Evolutionary conservation across 1,284 basidiomycete genomes (phyloP), one percentile per base, ranked within the genome.

Genomic region (Trichosporon faecale): DNA sequence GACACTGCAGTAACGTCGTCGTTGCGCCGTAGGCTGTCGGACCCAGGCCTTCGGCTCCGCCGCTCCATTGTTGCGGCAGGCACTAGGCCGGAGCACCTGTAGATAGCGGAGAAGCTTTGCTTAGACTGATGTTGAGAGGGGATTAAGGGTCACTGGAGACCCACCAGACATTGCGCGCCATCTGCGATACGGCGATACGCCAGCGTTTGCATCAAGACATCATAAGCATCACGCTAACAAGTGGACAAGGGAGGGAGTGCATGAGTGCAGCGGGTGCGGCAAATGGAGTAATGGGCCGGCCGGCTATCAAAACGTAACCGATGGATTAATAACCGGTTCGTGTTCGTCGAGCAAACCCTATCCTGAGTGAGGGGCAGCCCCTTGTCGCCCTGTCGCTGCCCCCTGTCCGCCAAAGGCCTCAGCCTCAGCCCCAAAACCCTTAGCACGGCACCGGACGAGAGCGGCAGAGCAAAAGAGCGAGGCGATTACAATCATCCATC

Each of bases 401-500:
- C 52, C 57, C 40, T 44, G 40, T 44, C 40, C 40, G 40, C 40
- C 40, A 44, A 44, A 44, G 40, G 40, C 40, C 40, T 44, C 40
- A 44, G 40, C 40, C 40, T 44, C 40, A 44, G 40, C 40, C 40
- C 40, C 40, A 44, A 9, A 9, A 44, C 40, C 40, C 40, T n/a
- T 18, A n/a, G 18, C 40, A 44, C 40, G 40, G 40, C 40, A 44
- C 40, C 40, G 40, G 40, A 18, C 40, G 40, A 44, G 40, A 52
- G 49, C 21, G 23, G 25, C 7, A 11, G 49, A 52, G 49, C n/a
- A 7, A 52, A 23, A 21, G 21, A 23, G 49, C 49, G 49, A 52
- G 57, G 57, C 57, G 57, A 61, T 61, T 61, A 61, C 57, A 61
- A 61, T 61, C 57, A 61, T 23, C 25, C 46, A 49, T n/a, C 18